Percentiles rank a stretch among this genome's conserved stretches.
Evolutionary conservation across 176 grass and related monocot genomes (phyloP).

Genomic region (Avena insularis): DNA sequence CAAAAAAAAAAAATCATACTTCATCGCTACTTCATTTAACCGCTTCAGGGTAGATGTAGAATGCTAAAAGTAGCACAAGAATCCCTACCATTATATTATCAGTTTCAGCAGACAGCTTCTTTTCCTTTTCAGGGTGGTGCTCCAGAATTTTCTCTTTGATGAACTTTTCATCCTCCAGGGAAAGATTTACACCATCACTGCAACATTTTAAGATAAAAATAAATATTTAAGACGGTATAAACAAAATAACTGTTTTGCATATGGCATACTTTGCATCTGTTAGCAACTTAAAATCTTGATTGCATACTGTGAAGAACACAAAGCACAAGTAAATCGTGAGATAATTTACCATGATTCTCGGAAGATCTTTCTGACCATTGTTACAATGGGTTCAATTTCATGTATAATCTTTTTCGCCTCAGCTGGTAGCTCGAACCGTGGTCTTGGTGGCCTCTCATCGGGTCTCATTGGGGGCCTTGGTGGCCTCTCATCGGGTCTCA

Average conservation of each 20-base stretch:
- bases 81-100: conserved; percentile 78
- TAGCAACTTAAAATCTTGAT: not conserved
- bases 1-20: not conserved
- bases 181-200: conserved; percentile 66
- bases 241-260: conserved; percentile 10
- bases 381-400: conserved; percentile 71
- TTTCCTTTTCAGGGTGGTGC: conserved; percentile 82
- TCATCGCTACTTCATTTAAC: not conserved
- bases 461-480: conserved; percentile 36
- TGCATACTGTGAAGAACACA: conserved; percentile 6
- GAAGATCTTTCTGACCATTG: conserved; percentile 66
- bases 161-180: conserved; percentile 73
- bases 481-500: no score
- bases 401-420: conserved; percentile 79
- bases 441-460: conserved; percentile 52
- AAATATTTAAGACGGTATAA: conserved; percentile 18
- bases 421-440: conserved; percentile 59
- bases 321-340: conserved; percentile 37
- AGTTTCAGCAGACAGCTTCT: conserved; percentile 65
- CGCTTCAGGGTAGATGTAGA: not conserved
- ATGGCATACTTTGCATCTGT: not conserved
- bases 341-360: conserved; percentile 70
- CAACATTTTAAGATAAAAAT: conserved; percentile 46
- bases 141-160: conserved; percentile 76
- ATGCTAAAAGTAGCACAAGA: conserved; percentile 5